phyloP scores from a whole-genome alignment of 2,329 filamentous ascomycete genomes.

The Immersiporthe knoxdaviesiana region DNA sequence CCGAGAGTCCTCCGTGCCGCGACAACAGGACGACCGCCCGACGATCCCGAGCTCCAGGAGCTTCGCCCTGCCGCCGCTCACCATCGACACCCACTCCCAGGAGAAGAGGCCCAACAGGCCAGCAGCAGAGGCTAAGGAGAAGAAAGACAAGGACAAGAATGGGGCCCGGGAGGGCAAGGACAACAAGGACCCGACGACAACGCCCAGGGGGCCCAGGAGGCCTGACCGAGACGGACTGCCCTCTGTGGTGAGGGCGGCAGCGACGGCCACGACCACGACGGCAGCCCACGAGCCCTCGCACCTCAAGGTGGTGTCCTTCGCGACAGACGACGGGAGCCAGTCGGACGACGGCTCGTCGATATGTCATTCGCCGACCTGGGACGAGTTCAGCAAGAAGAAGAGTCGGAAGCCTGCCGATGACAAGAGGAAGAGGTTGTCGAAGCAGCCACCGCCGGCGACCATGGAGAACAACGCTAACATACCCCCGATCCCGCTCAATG shows the following conservation, averaged over 20 bases:
- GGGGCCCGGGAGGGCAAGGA: background rate
- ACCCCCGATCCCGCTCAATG: constrained; percentile 8
- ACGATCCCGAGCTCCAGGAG: constrained; percentile 2
- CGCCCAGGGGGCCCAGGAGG: constrained; percentile 34
- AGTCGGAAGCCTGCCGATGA: constrained; percentile 56
- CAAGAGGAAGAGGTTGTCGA: constrained; percentile 44
- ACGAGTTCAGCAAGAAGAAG: constrained; percentile 57
- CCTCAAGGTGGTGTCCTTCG: constrained; percentile 47
- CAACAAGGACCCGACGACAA: background rate
- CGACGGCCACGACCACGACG: background rate
- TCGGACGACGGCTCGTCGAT: constrained; percentile 55
- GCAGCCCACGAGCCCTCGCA: constrained; percentile 30
- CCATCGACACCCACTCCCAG: constrained; percentile 10
- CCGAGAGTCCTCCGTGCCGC: constrained; percentile 24
- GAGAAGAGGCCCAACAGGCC: constrained; percentile 10
- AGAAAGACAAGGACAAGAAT: background rate
- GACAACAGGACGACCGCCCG: constrained; percentile 14
- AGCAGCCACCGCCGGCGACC: constrained; percentile 38
- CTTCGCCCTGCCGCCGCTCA: constrained; percentile 20
- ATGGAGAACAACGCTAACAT: constrained; percentile 28
- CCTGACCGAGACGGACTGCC: constrained; percentile 25
- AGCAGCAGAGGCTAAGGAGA: background rate
- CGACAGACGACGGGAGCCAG: constrained; percentile 38
- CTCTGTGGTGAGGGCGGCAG: constrained; percentile 24
- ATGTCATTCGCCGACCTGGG: constrained; percentile 67